These are phyloP conservation scores for Avena sativa DNA, from an alignment of 176 grass and related monocot species.

Conservation along the genomic window DNA sequence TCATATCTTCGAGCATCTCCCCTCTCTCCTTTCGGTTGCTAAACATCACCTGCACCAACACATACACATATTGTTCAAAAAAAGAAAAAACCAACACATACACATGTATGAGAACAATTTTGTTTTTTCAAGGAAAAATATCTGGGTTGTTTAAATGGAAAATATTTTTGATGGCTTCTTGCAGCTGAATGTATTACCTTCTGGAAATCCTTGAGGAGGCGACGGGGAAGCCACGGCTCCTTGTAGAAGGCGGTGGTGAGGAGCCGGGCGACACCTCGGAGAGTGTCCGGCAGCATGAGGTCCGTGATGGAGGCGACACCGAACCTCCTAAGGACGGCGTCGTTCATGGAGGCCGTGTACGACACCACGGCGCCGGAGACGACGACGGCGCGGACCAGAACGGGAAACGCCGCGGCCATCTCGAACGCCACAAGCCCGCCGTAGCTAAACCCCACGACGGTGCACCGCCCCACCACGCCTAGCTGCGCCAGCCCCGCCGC, in stretches of 20 bases:
- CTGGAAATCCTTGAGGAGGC: neutral
- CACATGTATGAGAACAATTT: no score
- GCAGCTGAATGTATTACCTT: neutral
- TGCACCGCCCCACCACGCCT: constrained; percentile 51
- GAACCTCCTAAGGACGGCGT: constrained; percentile 28
- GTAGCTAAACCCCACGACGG: constrained; percentile 67
- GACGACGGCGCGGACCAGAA: constrained; percentile 42
- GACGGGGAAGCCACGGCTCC: constrained; percentile 51
- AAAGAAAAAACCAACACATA: no score
- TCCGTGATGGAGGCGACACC: constrained; percentile 41
- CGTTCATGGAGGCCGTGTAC: constrained; percentile 41
- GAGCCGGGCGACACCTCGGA: constrained; percentile 36
- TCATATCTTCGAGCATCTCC: constrained; percentile 55
- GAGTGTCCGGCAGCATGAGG: constrained; percentile 45
- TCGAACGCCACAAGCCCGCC: constrained; percentile 62
- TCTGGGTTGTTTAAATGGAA: neutral
- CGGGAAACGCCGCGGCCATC: constrained; percentile 52
- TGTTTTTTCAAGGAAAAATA: neutral
- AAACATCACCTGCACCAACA: constrained; percentile 50
- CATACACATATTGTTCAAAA: no score
- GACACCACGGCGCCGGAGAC: constrained; percentile 38
- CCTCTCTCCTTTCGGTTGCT: constrained; percentile 55
- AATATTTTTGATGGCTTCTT: neutral
- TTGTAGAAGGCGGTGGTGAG: constrained; percentile 23
- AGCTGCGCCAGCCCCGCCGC: constrained; percentile 31